Evolutionary conservation across 495 filamentous ascomycete genomes (phyloP), one percentile per base, ranked within the genome.

Genomic region (Pseudoneurospora amorphoporcata): DNA sequence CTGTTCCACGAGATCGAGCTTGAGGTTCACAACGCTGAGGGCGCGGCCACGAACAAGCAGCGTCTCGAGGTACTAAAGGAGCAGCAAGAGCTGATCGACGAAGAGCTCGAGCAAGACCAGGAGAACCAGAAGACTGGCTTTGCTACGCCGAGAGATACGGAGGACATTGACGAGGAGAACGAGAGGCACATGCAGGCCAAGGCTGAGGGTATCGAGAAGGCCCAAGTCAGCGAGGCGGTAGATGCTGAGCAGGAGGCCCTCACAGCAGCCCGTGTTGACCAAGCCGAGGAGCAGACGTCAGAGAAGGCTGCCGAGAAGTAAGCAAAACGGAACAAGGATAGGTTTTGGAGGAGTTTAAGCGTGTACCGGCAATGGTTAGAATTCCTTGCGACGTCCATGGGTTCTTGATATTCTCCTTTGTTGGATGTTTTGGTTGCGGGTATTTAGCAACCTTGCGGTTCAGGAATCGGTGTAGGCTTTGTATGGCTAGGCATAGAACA

Each of bases 1-100:
- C 88, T 99, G 45, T 98, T 95, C 91, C 95, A 99, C 85, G 95
- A 99, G 84, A 98, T 98, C 73, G 95, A 99, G 82, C 91, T 99
- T 39, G 96, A 98, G 85, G 94, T 98, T 37, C 93, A 98, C 86
- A 96, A 91, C 72, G 93, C 94, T 68, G 95, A 99, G 84, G 95
- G 95, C 72, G 95, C 94, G 12, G 96, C 95, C 69, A 99, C 96
- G 71, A 99, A 99, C 87, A 97, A 94, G 86, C 95, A 99, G 84
- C 91, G 95, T 78, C 89, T 99, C n/a, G 95, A 99, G 86, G 95
- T 99, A 8, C 87, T 99, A 77, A 96, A 93, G 88, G 95, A 99
- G 84, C 95, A 99, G 84, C 92, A 99, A 79, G 95, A 98, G 76
- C 88, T 99, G 69, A 99, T 99, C 76, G 89, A 97, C 72, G 96